Conservation (phyloP, 768 basidiomycete species). For the Amanita pallidorosea region DNA sequence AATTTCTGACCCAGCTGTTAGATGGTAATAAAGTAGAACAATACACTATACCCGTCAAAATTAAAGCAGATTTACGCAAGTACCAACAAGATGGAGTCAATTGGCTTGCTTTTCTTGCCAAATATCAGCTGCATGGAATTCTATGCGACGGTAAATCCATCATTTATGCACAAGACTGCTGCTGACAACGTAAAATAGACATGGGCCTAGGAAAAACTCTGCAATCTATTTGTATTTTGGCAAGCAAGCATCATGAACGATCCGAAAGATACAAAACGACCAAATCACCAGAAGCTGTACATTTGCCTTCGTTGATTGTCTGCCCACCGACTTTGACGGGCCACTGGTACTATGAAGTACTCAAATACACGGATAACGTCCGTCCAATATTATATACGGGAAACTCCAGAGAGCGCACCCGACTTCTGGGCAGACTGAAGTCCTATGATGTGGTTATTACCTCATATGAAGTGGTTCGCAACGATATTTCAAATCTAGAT, state of each 20-base stretch:
- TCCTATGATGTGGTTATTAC: slow-evolving; percentile 89
- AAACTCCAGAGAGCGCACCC: slow-evolving; percentile 68
- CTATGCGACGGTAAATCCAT: slow-evolving; percentile 79
- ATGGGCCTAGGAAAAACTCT: slow-evolving; percentile 99
- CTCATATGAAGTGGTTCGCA: slow-evolving; percentile 95
- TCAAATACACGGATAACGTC: slow-evolving; percentile 82
- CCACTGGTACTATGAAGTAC: slow-evolving; percentile 98
- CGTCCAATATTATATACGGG: slow-evolving; percentile 85
- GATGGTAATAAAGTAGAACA: slow-evolving; percentile 93
- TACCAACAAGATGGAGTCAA: slow-evolving; percentile 99
- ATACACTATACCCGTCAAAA: slow-evolving; percentile 74
- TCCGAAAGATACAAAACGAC: slow-evolving; percentile 55
- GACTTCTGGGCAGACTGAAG: slow-evolving; percentile 51
- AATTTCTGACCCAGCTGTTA: slow-evolving; percentile 86
- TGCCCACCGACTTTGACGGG: slow-evolving; percentile 97
- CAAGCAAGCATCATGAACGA: slow-evolving; percentile 88
- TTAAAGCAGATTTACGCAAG: slow-evolving; percentile 91
- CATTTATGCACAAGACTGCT: neutral
- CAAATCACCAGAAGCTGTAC: slow-evolving; percentile 63
- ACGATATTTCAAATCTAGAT: slow-evolving; percentile 74
- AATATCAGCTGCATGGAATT: slow-evolving; percentile 96
- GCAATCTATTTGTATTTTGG: slow-evolving; percentile 94
- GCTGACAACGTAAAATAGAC: slow-evolving; percentile 35
- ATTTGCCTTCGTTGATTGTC: slow-evolving; percentile 87
- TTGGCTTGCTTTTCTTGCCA: slow-evolving; percentile 96